Conservation (phyloP, 176 grass and related monocot genomes). For the Ampelocalamus luodianensis region DNA sequence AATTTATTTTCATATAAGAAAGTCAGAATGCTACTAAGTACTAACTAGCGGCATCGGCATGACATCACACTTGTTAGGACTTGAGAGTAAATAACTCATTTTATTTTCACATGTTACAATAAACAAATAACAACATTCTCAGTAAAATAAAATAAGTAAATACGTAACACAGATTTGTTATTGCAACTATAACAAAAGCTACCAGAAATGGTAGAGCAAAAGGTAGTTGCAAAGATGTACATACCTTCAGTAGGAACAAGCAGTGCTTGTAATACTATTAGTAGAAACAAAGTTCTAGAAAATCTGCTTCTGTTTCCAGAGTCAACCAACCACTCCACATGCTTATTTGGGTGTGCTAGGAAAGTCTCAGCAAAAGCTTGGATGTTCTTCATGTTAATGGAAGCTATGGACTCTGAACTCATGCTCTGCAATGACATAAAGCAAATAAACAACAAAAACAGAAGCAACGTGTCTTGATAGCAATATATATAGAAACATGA, state of each 20-base stretch:
- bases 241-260: conserved; percentile 65
- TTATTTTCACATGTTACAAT: background rate
- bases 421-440: conserved; percentile 60
- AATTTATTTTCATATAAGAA: conserved; percentile 12
- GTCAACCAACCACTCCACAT: conserved; percentile 73
- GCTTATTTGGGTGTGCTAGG: conserved; percentile 55
- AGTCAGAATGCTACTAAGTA: conserved; percentile 3
- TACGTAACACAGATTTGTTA: background rate
- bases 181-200: conserved; percentile 20
- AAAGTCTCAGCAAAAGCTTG: conserved; percentile 73
- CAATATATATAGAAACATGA: conserved; percentile 27
- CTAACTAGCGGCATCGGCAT: conserved; percentile 3
- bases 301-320: conserved; percentile 54
- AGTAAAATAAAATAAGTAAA: background rate
- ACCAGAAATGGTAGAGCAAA: conserved; percentile 35
- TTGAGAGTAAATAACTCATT: conserved; percentile 10
- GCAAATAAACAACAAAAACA: background rate
- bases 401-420: conserved; percentile 55
- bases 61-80: conserved; percentile 7
- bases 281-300: conserved; percentile 71
- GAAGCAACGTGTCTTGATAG: background rate
- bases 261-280: conserved; percentile 74
- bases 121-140: background rate
- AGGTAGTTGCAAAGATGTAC: conserved; percentile 14
- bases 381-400: conserved; percentile 81